Evolutionary conservation across 139 green algal genomes (phyloP), one percentile per base, ranked within the genome.

Genomic region (Chlorella vulgaris): DNA sequence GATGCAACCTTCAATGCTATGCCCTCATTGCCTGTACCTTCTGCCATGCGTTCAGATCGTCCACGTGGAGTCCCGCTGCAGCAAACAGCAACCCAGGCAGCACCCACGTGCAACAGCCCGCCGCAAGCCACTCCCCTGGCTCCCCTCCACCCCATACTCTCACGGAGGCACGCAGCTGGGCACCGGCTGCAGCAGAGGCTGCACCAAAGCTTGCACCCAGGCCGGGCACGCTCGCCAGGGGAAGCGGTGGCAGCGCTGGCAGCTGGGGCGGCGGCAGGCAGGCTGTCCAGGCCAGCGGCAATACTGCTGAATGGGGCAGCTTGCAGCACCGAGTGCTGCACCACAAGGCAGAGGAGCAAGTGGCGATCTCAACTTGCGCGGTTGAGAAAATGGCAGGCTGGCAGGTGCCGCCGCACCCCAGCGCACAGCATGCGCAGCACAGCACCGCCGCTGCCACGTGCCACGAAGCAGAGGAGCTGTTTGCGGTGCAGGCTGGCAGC

Each of bases 61-160:
- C 40, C 28, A 55, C 29, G 21, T 75, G 68, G 68, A 39, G 50
- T 33, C 31, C 47, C 22, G 60, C 65, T 65, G 71, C 43, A 58
- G 29, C 19, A 76, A 1, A 50, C 51, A 53, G 35, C 4, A 7
- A 3, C 26, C 5, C n/a, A 50, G 70, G 18, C 70, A 78, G 70
- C 70, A 77, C 69, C 71, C 71, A 65, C 15, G n/a, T 78, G 71
- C 47, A 58, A 15, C 47, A 24, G 47, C 47, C 47, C 15, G 47
- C 47, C 47, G 15, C 13, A 10, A 58, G 10, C 47, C 47, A 58
- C n/a, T n/a, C n/a, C n/a, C n/a, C n/a, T n/a, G n/a, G n/a, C n/a
- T n/a, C n/a, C n/a, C n/a, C n/a, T n/a, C n/a, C n/a, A n/a, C n/a
- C n/a, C n/a, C n/a, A n/a, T n/a, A n/a, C n/a, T 10, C 47, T 58